Conservation (phyloP, 768 basidiomycete species). For the Boletellus ananas region DNA sequence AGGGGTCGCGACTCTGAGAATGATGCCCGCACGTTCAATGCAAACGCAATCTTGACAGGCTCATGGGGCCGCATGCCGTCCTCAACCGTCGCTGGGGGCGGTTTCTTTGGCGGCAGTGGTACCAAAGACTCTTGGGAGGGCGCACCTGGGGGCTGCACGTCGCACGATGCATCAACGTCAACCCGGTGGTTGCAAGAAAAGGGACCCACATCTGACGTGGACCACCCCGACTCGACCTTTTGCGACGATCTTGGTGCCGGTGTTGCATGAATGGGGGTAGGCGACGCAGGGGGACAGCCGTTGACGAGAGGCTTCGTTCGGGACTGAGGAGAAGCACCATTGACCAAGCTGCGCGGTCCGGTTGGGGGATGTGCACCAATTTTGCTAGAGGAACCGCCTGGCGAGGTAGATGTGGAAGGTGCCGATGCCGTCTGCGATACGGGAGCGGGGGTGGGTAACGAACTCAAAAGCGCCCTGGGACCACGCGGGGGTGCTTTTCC, state of each 20-base stretch:
- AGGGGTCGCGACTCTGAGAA: conserved; percentile 25
- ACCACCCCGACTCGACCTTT: conserved; percentile 38
- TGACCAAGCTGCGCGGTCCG: conserved; percentile 58
- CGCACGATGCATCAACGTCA: conserved; percentile 7
- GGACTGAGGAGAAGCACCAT: conserved; percentile 31
- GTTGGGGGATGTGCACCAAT: conserved; percentile 59
- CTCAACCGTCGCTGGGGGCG: conserved; percentile 20
- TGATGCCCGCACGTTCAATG: conserved; percentile 29
- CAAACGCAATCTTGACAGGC: conserved; percentile 31
- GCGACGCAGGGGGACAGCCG: conserved; percentile 34
- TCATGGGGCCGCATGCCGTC: conserved; percentile 32
- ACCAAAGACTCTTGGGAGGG: conserved; percentile 13
- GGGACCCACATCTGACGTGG: conserved; percentile 33
- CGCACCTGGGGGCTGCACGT: conserved; percentile 15
- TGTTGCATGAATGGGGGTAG: conserved; percentile 26
- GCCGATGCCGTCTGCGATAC: conserved; percentile 29
- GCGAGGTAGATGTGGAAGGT: conserved; percentile 33
- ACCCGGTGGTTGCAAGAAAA: conserved; percentile 1
- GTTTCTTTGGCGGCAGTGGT: conserved; percentile 15
- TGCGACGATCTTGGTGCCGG: conserved; percentile 32
- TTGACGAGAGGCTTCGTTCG: conserved; percentile 43
- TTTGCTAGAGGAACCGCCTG: conserved; percentile 33
- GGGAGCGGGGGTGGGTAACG: conserved; percentile 32
- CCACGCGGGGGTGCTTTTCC: conserved; percentile 75
- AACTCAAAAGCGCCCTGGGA: conserved; percentile 62